Conservation (phyloP, 2,329 filamentous ascomycete genomes). For the Cercospora sesami region DNA sequence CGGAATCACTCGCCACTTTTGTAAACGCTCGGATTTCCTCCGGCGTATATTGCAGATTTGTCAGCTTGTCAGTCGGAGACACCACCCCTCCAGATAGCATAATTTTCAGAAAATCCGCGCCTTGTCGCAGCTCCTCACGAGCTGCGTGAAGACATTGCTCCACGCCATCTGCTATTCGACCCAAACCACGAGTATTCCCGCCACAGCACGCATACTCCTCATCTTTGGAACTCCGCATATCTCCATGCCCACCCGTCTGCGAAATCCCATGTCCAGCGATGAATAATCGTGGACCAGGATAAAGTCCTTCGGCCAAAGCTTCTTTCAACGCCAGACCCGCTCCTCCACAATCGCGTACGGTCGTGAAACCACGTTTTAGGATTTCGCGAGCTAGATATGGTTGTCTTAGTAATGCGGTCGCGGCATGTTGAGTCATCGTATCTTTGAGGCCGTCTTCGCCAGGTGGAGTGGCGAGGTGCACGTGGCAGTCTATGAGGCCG, state of each 20-base stretch:
- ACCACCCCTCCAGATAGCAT: conserved; percentile 61
- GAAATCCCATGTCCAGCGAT: conserved; percentile 56
- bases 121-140: conserved; percentile 57
- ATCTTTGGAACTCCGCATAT: conserved; percentile 51
- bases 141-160: conserved; percentile 55
- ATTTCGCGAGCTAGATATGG: conserved; percentile 53
- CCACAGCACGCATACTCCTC: conserved; percentile 52
- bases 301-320: conserved; percentile 57
- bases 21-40: conserved; percentile 58
- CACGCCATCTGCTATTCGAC: conserved; percentile 56
- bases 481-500: conserved; percentile 55
- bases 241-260: conserved; percentile 61
- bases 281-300: conserved; percentile 58
- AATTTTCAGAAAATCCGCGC: conserved; percentile 64
- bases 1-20: conserved; percentile 51
- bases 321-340: conserved; percentile 57
- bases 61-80: conserved; percentile 56
- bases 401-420: conserved; percentile 48
- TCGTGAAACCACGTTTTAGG: conserved; percentile 60
- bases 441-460: conserved; percentile 44
- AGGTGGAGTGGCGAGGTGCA: conserved; percentile 51
- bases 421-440: conserved; percentile 40
- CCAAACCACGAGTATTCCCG: conserved; percentile 45
- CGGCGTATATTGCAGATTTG: conserved; percentile 57
- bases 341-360: conserved; percentile 59